Evolutionary conservation across 805 yeast genomes (phyloP), one percentile per base, ranked within the genome.

Genomic region (Lachancea fermentati): DNA sequence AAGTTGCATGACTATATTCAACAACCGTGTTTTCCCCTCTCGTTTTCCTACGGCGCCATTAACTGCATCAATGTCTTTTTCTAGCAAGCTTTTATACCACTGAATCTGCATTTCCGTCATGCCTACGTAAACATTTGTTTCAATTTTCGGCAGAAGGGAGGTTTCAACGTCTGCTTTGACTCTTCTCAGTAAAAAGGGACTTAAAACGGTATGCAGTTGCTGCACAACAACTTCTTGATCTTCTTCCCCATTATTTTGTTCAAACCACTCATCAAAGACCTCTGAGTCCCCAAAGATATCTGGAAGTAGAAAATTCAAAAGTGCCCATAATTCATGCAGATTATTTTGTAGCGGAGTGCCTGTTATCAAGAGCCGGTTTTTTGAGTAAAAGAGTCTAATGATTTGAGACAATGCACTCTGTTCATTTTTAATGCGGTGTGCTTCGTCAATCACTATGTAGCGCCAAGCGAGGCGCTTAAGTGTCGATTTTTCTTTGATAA

Each of bases 341-440:
- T 93, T 93, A 60, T 91, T 91, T 56, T 91, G 98, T 39, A 91
- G 66, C 0, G 98, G 98, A 0, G 98, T 91, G 49, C 98, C 98
- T 0, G 98, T 91, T 45, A 91, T 88, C 43, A 91, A 67, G 33
- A 91, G 65, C 45, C 98, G 71, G 59, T 86, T 86, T 43, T 80
- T 77, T 13, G 96, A 86, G 58, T 85, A 84, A 58, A 91, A 88
- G 18, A 88, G 63, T 48, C 97, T 76, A 44, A 93, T 89, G 48
- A 93, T 89, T 62, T 91, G 97, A 2, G 97, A 87, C 37, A 91
- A 69, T 29, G 93, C 81, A 49, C 94, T 81, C 55, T 86, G 94
- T 57, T 93, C 97, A 60, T 93, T 93, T 58, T 91, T 91, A 59
- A 91, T 91, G 59, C 97, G 77, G 62, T 91, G 98, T 2, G 97